Percentiles rank a stretch among this genome's conserved stretches.
phyloP scores from a whole-genome alignment of 805 yeast species.

The Yamadazyma sp. region DNA sequence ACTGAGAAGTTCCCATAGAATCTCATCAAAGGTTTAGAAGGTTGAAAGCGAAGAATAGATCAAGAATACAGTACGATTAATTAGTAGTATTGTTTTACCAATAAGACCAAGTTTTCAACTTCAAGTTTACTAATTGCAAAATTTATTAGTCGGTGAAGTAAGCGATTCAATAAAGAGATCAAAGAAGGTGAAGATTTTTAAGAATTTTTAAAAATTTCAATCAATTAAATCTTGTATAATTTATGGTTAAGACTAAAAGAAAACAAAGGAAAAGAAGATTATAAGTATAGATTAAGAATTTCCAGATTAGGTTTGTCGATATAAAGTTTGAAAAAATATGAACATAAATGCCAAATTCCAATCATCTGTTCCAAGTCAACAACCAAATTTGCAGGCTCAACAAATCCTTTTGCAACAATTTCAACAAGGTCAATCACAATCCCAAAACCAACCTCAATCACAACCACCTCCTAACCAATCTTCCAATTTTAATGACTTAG shows the following conservation, averaged over 20 bases:
- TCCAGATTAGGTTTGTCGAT: background rate
- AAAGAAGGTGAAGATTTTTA: no score
- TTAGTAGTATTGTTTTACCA: no score
- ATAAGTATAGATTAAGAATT: background rate
- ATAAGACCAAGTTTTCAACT: no score
- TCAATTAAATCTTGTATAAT: no score
- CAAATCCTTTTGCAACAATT: conserved; percentile 42
- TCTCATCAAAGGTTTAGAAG: conserved; percentile 1
- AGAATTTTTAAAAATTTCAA: no score
- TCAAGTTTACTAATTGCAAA: no score
- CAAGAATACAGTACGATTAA: no score
- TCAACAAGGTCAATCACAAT: conserved; percentile 34
- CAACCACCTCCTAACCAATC: conserved; percentile 2
- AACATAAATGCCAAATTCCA: conserved; percentile 39
- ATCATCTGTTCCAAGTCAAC: conserved; percentile 28
- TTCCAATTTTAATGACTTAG: conserved; percentile 7
- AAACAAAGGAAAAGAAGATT: background rate
- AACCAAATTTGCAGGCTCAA: conserved; percentile 38
- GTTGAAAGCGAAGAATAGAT: no score
- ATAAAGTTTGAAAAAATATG: no score
- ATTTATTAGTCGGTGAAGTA: no score
- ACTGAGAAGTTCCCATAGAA: background rate
- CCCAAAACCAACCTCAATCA: conserved; percentile 11
- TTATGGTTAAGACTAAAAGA: background rate
- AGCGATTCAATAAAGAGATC: no score